Percentiles rank a stretch among this genome's conserved stretches.
Evolutionary conservation across 176 grass and related monocot genomes (phyloP).

Genomic region (Bothriochloa decipiens): DNA sequence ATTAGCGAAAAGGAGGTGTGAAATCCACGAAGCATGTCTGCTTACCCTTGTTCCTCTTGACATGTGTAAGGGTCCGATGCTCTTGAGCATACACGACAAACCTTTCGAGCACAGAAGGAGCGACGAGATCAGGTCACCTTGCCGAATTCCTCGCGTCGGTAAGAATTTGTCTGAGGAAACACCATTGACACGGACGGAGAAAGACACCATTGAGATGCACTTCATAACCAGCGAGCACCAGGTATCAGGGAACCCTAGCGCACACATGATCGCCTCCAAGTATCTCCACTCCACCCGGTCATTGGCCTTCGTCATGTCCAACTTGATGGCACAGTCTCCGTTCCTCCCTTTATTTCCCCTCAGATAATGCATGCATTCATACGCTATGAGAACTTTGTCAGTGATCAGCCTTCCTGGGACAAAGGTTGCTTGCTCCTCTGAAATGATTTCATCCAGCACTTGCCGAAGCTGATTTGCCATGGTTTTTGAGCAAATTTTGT

Average conservation of each 20-base stretch:
- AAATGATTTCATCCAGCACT: background rate
- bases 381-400: background rate
- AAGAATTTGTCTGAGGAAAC: too few relatives aligned
- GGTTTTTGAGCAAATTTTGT: background rate
- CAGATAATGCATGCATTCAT: background rate
- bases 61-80: background rate
- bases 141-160: too few relatives aligned
- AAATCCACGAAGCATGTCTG: background rate
- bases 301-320: background rate
- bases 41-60: background rate
- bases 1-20: background rate
- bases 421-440: rapidly evolving
- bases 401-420: background rate
- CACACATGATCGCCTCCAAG: background rate
- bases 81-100: rapidly evolving
- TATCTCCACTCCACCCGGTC: background rate
- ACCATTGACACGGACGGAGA: too few relatives aligned
- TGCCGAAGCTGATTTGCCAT: background rate
- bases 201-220: too few relatives aligned
- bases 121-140: background rate
- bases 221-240: background rate
- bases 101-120: background rate
- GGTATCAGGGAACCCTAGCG: background rate
- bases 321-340: background rate
- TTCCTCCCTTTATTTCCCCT: background rate